Evolutionary conservation across 2,329 filamentous ascomycete genomes (phyloP).

Genomic region (Pseudogymnoascus sp.): DNA sequence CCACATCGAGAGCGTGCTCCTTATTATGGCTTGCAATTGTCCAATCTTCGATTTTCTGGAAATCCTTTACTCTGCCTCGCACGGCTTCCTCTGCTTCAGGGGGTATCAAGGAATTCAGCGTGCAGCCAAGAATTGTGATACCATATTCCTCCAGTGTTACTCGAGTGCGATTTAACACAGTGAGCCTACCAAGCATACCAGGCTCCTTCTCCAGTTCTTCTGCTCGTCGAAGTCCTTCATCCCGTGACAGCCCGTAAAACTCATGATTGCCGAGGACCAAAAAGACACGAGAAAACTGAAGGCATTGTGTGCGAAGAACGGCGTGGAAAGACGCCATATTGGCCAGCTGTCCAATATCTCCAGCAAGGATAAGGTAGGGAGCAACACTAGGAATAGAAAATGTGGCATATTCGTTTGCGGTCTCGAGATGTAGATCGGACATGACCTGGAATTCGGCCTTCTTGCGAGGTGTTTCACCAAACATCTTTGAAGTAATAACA

Average conservation of each 20-base stretch:
- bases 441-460: constrained; percentile 33
- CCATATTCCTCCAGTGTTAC: constrained; percentile 35
- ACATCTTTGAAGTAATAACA: neutral
- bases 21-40: constrained; percentile 42
- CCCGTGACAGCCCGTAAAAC: constrained; percentile 40
- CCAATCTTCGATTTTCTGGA: constrained; percentile 47
- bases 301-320: constrained; percentile 38
- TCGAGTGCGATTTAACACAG: constrained; percentile 38
- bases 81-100: constrained; percentile 34
- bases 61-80: constrained; percentile 43
- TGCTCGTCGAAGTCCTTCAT: constrained; percentile 33
- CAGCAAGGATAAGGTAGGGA: constrained; percentile 40
- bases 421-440: constrained; percentile 46
- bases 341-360: constrained; percentile 44
- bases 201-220: constrained; percentile 34
- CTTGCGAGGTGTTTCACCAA: neutral
- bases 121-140: constrained; percentile 50
- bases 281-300: constrained; percentile 38
- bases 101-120: constrained; percentile 48
- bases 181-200: constrained; percentile 31
- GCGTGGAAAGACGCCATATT: constrained; percentile 39
- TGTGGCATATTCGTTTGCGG: constrained; percentile 36
- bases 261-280: constrained; percentile 49
- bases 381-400: constrained; percentile 36
- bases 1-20: constrained; percentile 39